phyloP scores from a whole-genome alignment of 106 monocot species.

The Allium sativum region DNA sequence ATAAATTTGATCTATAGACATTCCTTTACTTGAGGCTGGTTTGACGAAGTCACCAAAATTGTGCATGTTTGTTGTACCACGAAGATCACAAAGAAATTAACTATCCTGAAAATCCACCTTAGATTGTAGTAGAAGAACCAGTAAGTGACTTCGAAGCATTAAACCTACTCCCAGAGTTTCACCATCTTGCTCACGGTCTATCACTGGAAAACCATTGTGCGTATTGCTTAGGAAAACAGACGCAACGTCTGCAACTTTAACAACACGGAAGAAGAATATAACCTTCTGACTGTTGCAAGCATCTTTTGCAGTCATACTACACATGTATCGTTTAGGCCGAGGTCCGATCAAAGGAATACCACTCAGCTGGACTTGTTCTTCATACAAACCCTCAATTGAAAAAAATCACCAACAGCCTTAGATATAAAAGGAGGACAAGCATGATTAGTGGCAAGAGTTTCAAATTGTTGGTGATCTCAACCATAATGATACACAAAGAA shows the following conservation, averaged over 20 bases:
- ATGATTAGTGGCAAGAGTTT: conserved; percentile 88
- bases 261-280: conserved; percentile 61
- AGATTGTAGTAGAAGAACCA: conserved; percentile 87
- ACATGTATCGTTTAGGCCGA: conserved; percentile 85
- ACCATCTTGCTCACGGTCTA: conserved; percentile 60
- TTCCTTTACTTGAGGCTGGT: conserved; percentile 64
- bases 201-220: conserved; percentile 96
- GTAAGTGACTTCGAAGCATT: conserved; percentile 84
- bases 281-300: conserved; percentile 85
- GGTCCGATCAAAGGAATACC: conserved; percentile 89
- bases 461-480: conserved; percentile 98
- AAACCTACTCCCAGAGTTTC: conserved; percentile 75
- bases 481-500: conserved; percentile 98
- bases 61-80: conserved; percentile 63
- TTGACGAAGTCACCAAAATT: conserved; percentile 55
- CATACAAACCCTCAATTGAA: conserved; percentile 96
- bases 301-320: conserved; percentile 75
- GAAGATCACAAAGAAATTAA: conserved; percentile 68
- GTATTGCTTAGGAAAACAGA: conserved; percentile 63
- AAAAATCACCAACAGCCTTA: conserved; percentile 97
- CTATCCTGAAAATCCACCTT: conserved; percentile 89
- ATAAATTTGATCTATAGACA: conserved; percentile 69
- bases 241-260: conserved; percentile 68
- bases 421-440: conserved; percentile 99
- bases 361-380: conserved; percentile 79